Conservation (phyloP, 495 filamentous ascomycete genomes). For the Aspergillus cristatus region DNA sequence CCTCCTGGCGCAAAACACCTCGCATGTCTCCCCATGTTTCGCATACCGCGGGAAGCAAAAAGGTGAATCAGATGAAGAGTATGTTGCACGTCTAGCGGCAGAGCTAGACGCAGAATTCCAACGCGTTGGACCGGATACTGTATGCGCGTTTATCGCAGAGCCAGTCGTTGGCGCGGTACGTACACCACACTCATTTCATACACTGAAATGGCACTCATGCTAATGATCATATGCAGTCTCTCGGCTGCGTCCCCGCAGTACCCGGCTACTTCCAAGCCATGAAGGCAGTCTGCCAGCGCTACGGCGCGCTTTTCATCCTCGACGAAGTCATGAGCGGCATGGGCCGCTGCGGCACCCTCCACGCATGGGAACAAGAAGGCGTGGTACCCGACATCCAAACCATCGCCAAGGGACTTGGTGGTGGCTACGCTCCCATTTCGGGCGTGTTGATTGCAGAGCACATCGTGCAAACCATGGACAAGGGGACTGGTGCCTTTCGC, state of each 20-base stretch:
- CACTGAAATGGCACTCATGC: background rate
- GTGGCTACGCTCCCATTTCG: conserved; percentile 55
- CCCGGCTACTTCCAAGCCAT: conserved; percentile 57
- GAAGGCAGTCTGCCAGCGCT: conserved; percentile 50
- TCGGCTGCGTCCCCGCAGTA: conserved; percentile 56
- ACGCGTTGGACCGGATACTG: conserved; percentile 57
- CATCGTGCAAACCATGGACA: conserved; percentile 45
- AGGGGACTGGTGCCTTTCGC: conserved; percentile 44
- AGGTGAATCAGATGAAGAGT: conserved; percentile 37
- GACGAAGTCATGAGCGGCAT: conserved; percentile 80
- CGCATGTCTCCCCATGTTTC: conserved; percentile 62
- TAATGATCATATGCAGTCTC: conserved; percentile 16
- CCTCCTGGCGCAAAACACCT: conserved; percentile 51
- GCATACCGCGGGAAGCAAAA: conserved; percentile 47
- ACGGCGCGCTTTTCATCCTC: conserved; percentile 59
- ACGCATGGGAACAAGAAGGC: conserved; percentile 58
- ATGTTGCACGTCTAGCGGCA: conserved; percentile 48
- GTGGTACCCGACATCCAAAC: conserved; percentile 58
- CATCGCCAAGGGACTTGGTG: conserved; percentile 61
- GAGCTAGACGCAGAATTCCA: conserved; percentile 72
- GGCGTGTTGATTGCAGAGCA: conserved; percentile 46
- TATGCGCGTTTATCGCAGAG: conserved; percentile 71
- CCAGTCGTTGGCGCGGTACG: conserved; percentile 53
- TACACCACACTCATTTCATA: conserved; percentile 3
- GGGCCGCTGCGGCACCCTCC: conserved; percentile 57